Evolutionary conservation across 345 rosid genomes (phyloP), one percentile per base, ranked within the genome.

Genomic region (Syzygium jambos): DNA sequence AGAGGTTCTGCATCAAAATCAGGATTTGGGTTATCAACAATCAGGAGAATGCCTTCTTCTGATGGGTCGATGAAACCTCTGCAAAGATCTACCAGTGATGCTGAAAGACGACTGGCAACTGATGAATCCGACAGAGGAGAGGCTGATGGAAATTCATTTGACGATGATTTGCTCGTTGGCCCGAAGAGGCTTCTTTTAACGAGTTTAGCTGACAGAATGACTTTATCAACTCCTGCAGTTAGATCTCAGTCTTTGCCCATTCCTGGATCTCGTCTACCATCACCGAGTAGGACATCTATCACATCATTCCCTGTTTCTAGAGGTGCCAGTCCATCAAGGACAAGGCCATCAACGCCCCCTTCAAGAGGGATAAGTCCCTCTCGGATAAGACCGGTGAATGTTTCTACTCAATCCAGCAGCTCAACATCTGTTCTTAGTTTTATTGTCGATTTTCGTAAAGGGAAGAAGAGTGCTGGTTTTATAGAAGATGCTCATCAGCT

Each of bases 401-500:
- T 91, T 52, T 89, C 94, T 85, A 87, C 93, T 87, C 95, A 94
- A 92, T 87, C 95, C 68, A 92, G 78, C 89, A 91, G 82, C 91
- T 89, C 98, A 78, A 90, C 91, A 88, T 95, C 99, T 17, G 99
- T 96, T 85, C 97, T 98, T 86, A 96, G 97, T 92, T 96, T 96
- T 92, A 93, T 95, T 85, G 93, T 93, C 2, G 99, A 98, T 90
- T 93, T 96, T 86, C 95, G 94, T 86, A 98, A 91, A 88, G 98
- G 98, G 59, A 95, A 93, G 89, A 98, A 94, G 87, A 89, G 92
- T 87, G 85, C 93, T 82, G 92, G 84, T 92, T 93, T 89, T 88
- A 91, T 96, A 56, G 99, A 96, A 90, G 99, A 96, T 91, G 99
- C 95, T 87, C 98, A 95, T 92, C 98, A 96, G 88, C 92, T 96